phyloP scores from a whole-genome alignment of 306 rosid species.

The Pyrus bretschneideri region DNA sequence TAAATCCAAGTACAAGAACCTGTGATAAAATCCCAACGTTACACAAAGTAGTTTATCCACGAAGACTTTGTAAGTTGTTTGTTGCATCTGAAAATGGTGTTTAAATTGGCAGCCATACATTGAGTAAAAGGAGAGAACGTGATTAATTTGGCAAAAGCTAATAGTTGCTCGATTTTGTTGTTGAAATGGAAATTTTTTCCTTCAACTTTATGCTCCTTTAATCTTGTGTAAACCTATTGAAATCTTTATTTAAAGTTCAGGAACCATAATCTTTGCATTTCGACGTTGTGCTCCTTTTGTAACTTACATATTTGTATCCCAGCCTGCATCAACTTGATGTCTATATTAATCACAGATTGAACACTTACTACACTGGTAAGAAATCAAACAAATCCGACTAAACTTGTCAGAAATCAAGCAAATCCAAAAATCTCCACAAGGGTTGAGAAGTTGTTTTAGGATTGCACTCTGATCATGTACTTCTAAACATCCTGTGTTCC shows the following conservation, averaged over 20 bases:
- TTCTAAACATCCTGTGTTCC: too few species aligned
- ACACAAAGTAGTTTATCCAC: neutral
- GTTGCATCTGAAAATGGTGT: neutral
- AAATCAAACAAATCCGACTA: too few species aligned
- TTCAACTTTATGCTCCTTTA: too few species aligned
- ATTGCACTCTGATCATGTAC: neutral
- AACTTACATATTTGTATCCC: too few species aligned
- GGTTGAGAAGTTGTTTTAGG: neutral
- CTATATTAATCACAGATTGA: too few species aligned
- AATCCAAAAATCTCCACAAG: too few species aligned
- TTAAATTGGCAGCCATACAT: neutral
- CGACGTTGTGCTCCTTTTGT: neutral
- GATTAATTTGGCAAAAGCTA: neutral
- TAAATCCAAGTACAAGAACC: neutral
- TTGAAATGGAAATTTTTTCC: neutral
- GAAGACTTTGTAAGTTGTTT: neutral
- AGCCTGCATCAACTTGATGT: too few species aligned
- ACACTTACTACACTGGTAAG: too few species aligned
- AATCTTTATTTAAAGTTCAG: neutral
- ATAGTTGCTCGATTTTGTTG: neutral
- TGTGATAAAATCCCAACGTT: neutral
- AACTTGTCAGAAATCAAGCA: too few species aligned
- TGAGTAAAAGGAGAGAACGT: neutral
- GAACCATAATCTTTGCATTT: neutral
- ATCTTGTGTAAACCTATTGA: too few species aligned